These are phyloP conservation scores for Magnolia sinica DNA, from an alignment of 164 flowering plant genomes.

Conservation along the genomic window DNA sequence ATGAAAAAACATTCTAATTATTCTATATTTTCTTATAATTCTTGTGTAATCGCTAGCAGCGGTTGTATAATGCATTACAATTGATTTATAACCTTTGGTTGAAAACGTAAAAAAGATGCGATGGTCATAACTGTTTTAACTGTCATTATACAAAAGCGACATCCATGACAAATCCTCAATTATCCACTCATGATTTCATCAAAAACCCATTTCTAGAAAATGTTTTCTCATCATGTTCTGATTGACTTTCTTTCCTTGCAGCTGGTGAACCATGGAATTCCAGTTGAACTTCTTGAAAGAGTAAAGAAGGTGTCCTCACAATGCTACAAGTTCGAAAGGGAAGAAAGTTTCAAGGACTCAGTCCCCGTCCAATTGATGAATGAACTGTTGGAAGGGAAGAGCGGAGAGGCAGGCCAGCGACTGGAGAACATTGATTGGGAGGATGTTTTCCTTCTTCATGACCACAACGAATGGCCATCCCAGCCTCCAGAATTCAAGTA, in stretches of 20 bases:
- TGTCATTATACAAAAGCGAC: no score
- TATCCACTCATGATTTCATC: no score
- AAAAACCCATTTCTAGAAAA: no score
- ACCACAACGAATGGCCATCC: constrained; percentile 68
- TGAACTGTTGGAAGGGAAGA: constrained; percentile 30
- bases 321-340: constrained; percentile 65
- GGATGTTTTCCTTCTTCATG: constrained; percentile 66
- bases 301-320: constrained; percentile 70
- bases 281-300: constrained; percentile 73
- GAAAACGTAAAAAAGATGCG: no score
- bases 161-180: no score
- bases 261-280: constrained; percentile 90
- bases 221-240: no score
- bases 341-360: constrained; percentile 55
- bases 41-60: no score
- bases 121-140: no score
- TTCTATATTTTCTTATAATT: no score
- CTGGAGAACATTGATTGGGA: constrained; percentile 63
- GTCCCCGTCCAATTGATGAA: constrained; percentile 42
- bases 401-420: constrained; percentile 27
- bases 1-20: no score
- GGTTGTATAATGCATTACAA: no score
- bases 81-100: no score
- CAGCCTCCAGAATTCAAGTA: constrained; percentile 68
- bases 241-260: constrained; percentile 17